Evolutionary conservation across 805 yeast species (phyloP).

Genomic region (Spathaspora gorwiae): DNA sequence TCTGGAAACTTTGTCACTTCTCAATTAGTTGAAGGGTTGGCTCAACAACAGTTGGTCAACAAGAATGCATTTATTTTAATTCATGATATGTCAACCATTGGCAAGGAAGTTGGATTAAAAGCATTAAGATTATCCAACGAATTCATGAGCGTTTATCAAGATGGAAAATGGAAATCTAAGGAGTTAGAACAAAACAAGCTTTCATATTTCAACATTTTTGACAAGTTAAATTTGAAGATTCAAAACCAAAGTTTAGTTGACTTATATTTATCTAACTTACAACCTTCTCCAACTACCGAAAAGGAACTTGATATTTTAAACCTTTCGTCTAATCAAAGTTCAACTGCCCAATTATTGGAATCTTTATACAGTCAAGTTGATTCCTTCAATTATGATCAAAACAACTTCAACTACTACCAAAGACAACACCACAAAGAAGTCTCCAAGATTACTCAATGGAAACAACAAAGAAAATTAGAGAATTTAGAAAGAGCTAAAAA

Average conservation of each 20-base stretch:
- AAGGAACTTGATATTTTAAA: constrained; percentile 35
- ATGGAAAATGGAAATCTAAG: constrained; percentile 63
- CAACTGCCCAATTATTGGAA: constrained; percentile 50
- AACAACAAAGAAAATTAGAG: constrained; percentile 61
- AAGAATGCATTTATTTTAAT: constrained; percentile 56
- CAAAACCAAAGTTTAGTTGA: constrained; percentile 66
- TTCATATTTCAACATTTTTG: constrained; percentile 61
- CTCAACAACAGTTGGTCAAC: constrained; percentile 54
- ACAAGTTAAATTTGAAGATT: constrained; percentile 63
- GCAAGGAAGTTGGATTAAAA: constrained; percentile 60
- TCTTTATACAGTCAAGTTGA: constrained; percentile 65
- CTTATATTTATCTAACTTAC: constrained; percentile 38
- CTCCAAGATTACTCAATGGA: constrained; percentile 70
- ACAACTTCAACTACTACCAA: constrained; percentile 77
- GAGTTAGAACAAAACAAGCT: constrained; percentile 56
- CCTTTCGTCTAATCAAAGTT: constrained; percentile 40
- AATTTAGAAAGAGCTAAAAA: constrained; percentile 55
- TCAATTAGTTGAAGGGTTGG: constrained; percentile 64
- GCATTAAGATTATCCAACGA: constrained; percentile 64
- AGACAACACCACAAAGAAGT: constrained; percentile 69
- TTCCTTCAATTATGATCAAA: constrained; percentile 71
- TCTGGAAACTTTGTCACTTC: constrained; percentile 68
- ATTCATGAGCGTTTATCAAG: constrained; percentile 53
- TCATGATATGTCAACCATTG: constrained; percentile 67
- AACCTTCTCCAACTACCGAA: constrained; percentile 5